These are phyloP conservation scores for Stevia rebaudiana DNA, from an alignment of 140 eudicot species.

Conservation along the genomic window DNA sequence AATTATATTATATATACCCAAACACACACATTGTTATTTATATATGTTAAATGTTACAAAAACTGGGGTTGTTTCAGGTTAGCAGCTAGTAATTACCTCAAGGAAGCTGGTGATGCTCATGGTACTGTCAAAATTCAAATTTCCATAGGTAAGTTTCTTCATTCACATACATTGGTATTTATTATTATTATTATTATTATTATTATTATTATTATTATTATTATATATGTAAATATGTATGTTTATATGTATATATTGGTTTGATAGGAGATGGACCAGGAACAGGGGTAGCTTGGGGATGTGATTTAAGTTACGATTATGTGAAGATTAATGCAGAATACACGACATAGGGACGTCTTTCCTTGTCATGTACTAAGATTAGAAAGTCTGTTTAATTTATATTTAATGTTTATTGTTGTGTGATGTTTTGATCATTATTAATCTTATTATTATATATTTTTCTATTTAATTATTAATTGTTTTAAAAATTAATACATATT, in stretches of 20 bases:
- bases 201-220: too few species aligned
- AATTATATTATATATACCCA: not conserved
- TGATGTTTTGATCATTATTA: too few species aligned
- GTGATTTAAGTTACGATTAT: constrained; percentile 90
- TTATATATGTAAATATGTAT: too few species aligned
- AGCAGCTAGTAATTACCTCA: constrained; percentile 78
- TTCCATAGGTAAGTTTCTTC: constrained; percentile 54
- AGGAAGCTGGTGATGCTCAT: constrained; percentile 71
- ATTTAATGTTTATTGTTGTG: too few species aligned
- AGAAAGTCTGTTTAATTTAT: not conserved
- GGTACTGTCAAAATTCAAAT: constrained; percentile 84
- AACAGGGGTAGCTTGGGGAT: constrained; percentile 76
- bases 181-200: too few species aligned
- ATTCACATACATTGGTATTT: not conserved
- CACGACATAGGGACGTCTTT: constrained; percentile 48
- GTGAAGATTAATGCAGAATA: constrained; percentile 90
- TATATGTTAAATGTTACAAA: not conserved
- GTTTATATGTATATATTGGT: not conserved
- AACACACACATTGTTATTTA: not conserved
- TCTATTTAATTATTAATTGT: too few species aligned
- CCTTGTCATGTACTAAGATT: constrained; percentile 1
- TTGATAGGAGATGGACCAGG: constrained; percentile 72
- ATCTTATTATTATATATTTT: too few species aligned
- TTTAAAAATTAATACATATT: too few species aligned
- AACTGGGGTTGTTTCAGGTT: constrained; percentile 40